Base-by-base conservation (phyloP, 2,329 filamentous ascomycete genomes). In the Fusarium sp. region DNA sequence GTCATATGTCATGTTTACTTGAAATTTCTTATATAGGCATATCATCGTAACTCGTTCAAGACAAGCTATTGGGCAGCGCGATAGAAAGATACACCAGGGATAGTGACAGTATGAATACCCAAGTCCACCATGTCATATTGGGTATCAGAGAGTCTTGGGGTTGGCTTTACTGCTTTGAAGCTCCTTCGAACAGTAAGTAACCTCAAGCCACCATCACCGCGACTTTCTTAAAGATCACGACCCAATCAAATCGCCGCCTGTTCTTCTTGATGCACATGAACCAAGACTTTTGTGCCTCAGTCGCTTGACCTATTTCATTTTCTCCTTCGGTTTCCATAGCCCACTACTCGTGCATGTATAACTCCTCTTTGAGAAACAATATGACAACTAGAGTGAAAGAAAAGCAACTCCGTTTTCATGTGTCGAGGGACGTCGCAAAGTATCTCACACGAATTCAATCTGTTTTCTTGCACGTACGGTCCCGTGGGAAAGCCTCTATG, bases 381-480 rank as follows among this genome's bases (percentile, higher is more conserved):
- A 23, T 42, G 48, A 47, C 38, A 62, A 58, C 41, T 19, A 62
- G 54, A 52, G 44, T 44, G 43, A 60, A 62, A 27, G 13, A 6
- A 33, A 29, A 37, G 11, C 60, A 59, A 58, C 56, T 70, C 53
- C 63, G 37, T 57, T 50, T 52, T 60, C 52, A 42, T 61, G 52
- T 47, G 21, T 53, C 45, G 31, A 23, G 42, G 21, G 44, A 51
- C 56, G 56, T 49, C 49, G 31, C 56, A 38, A 49, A 49, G 43
- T 45, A 46, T 57, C 49, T 53, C 61, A 53, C 51, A 45, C 25
- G 49, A 61, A 60, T 60, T 47, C 66, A 70, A 49, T 66, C 61
- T 69, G 66, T 66, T 61, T 41, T 45, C 61, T 47, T 46, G 53
- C 38, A 48, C 49, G 49, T 49, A 49, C 52, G 45, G 33, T 60